Evolutionary conservation across 2,329 filamentous ascomycete genomes (phyloP), one percentile per base, ranked within the genome.

Genomic region (Paraphaeosphaeria minitans): DNA sequence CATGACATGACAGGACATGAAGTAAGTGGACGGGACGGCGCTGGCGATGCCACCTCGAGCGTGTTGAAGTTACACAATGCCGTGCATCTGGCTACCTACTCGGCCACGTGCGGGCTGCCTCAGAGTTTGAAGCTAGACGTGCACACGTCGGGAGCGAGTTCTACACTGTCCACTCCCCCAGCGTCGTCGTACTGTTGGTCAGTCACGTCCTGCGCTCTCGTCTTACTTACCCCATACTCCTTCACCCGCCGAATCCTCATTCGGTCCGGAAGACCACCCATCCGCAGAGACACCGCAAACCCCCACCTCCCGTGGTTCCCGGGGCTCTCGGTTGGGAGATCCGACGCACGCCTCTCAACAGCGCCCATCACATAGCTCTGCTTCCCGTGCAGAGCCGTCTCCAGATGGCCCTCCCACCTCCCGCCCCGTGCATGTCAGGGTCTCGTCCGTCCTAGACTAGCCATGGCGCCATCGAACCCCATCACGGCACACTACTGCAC

Each of bases 21-120:
- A n/a, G n/a, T n/a, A n/a, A n/a, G n/a, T n/a, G n/a, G n/a, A n/a
- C n/a, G n/a, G n/a, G n/a, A n/a, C 24, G 24, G 24, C 14, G 45
- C 41, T 54, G 45, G 45, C 31, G 19, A 50, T 50, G n/a, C 45
- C 35, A 50, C 45, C 33, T 33, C n/a, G 37, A 9, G 22, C 10
- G 10, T 39, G 29, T 12, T n/a, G n/a, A n/a, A n/a, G n/a, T n/a
- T n/a, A n/a, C n/a, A n/a, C n/a, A n/a, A n/a, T n/a, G n/a, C n/a
- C n/a, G n/a, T n/a, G n/a, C n/a, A n/a, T n/a, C n/a, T n/a, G n/a
- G n/a, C n/a, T n/a, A n/a, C n/a, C n/a, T n/a, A n/a, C n/a, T n/a
- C n/a, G 7, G 13, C 19, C 9, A 22, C 19, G n/a, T 22, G 7
- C 19, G 12, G 41, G 22, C 13, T 19, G 41, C 19, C 12, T 43